Evolutionary conservation across 345 rosid genomes (phyloP), one percentile per base, ranked within the genome.

Genomic region (Hibiscus trionum): DNA sequence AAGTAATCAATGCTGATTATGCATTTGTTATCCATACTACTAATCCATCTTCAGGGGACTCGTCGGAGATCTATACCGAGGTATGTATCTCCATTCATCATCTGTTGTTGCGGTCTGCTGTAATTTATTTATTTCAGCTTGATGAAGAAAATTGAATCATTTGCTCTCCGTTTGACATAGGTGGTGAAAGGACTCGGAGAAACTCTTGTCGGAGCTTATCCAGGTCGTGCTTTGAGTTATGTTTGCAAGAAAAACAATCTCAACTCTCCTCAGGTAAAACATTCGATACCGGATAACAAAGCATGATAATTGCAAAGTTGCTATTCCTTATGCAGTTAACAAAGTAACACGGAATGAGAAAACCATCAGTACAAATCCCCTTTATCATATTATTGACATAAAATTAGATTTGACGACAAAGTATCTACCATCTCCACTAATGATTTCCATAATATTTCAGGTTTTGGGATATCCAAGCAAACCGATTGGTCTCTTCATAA

Each of bases 181-280:
- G 93, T 95, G 67, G 99, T 95, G 71, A 86, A 84, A 77, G 99
- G 99, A 49, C 99, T 95, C 16, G 98, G 99, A 78, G 98, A 95
- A 81, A 95, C 98, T 72, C 84, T 95, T 5, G 99, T 95, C 39
- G 99, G 99, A 84, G 99, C 99, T 68, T 95, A 95, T 80, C 99
- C 99, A 1, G 98, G 99, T 17, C 97, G 99, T 15, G 94, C 99
- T 69, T 78, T 95, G 83, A 92, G 97, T 82, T 95, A 90, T 84
- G 61, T 92, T 79, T 80, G 86, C 93, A 88, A 88, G 89, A 95
- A 95, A 78, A 79, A 66, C 46, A 76, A 88, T 75, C 80, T 95
- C 72, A 73, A 83, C 72, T 80, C 88, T 55, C 97, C 99, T 60
- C 96, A 77, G 97, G 99, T 90, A 81, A 68, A 72, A 39, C 24